These are phyloP conservation scores for Salix caprea DNA, from an alignment of 345 rosid species.

Conservation along the genomic window DNA sequence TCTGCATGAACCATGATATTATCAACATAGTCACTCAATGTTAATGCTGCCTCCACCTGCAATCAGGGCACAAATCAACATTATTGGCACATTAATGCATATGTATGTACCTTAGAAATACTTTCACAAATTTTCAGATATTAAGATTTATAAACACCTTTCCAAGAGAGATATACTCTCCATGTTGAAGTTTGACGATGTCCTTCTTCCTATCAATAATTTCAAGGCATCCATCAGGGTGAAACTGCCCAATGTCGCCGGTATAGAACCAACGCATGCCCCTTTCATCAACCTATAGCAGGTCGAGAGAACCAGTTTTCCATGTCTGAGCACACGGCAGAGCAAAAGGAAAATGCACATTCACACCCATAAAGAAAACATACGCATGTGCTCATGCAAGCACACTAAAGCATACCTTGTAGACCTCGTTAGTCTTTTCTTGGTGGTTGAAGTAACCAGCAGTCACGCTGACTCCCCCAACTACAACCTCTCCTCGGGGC, in stretches of 20 bases:
- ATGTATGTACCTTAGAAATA: neutral
- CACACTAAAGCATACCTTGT: conserved; percentile 46
- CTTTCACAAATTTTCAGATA: neutral
- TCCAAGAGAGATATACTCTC: conserved; percentile 85
- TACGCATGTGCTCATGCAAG: neutral
- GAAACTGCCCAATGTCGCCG: conserved; percentile 81
- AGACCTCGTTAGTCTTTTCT: conserved; percentile 71
- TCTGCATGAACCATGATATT: conserved; percentile 75
- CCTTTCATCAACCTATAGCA: conserved; percentile 66
- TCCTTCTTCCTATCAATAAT: conserved; percentile 92
- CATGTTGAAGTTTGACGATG: conserved; percentile 91
- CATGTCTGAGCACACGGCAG: neutral
- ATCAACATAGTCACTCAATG: conserved; percentile 53
- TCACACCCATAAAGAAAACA: neutral
- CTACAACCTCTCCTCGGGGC: conserved; percentile 89
- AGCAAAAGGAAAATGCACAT: neutral
- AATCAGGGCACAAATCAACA: conserved; percentile 7
- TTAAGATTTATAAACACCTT: conserved; percentile 44
- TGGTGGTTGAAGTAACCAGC: conserved; percentile 76
- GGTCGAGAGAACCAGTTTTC: neutral
- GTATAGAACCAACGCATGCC: conserved; percentile 85
- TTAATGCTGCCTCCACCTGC: conserved; percentile 80
- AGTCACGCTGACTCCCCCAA: conserved; percentile 76
- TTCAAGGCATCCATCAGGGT: conserved; percentile 89
- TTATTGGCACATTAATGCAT: neutral